These are phyloP conservation scores for Pelargonium citronellum DNA, from an alignment of 441 rosid species.

Conservation along the genomic window DNA sequence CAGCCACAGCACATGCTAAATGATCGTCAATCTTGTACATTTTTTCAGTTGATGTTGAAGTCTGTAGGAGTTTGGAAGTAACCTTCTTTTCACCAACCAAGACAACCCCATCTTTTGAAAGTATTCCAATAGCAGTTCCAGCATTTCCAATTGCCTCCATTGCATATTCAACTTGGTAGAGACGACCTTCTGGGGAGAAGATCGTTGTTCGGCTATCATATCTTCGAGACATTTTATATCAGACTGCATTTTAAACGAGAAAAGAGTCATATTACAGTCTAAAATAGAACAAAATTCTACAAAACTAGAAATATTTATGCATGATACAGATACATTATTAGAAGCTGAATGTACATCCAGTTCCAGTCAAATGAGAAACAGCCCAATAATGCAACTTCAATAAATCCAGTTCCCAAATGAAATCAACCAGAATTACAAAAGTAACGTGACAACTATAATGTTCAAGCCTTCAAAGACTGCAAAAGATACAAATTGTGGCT, in stretches of 20 bases:
- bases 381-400: not conserved
- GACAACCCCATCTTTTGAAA: slow-evolving; percentile 81
- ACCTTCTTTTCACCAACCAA: slow-evolving; percentile 93
- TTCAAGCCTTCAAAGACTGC: not conserved
- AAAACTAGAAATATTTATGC: not conserved
- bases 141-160: slow-evolving; percentile 98
- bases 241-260: not conserved
- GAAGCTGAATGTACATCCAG: not conserved
- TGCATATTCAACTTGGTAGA: slow-evolving; percentile 92
- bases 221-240: slow-evolving; percentile 66
- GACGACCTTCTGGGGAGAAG: slow-evolving; percentile 98
- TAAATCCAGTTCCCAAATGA: not conserved
- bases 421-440: not conserved
- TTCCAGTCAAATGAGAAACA: not conserved
- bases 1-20: slow-evolving; percentile 89
- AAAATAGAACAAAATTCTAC: not conserved
- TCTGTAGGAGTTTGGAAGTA: slow-evolving; percentile 83
- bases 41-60: slow-evolving; percentile 80
- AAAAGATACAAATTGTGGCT: not conserved
- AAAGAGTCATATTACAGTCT: not conserved
- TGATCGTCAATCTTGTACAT: slow-evolving; percentile 98
- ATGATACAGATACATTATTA: not conserved
- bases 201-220: slow-evolving; percentile 96
- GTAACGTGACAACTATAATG: not conserved
- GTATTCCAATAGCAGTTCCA: slow-evolving; percentile 76